Evolutionary conservation across 75 land plant species (phyloP).

Genomic region (Isoetes taiwanensis): DNA sequence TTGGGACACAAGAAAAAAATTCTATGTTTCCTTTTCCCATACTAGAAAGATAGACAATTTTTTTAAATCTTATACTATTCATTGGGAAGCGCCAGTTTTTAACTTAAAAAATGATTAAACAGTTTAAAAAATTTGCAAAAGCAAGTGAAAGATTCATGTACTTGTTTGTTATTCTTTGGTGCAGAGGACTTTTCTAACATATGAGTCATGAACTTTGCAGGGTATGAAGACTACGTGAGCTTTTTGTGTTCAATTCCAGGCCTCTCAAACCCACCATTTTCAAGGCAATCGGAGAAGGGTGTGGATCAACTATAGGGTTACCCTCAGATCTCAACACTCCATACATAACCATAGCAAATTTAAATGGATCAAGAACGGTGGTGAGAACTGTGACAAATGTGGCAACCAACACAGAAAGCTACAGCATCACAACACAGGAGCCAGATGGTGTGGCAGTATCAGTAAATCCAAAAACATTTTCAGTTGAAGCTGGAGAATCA

Average conservation of each 20-base stretch:
- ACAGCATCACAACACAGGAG: conserved; percentile 21
- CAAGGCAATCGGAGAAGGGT: conserved; percentile 30
- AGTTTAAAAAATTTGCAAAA: too few species aligned
- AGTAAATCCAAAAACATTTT: conserved; percentile 43
- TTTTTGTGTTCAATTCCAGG: conserved; percentile 64
- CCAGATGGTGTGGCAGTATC: conserved; percentile 38
- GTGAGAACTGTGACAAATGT: conserved; percentile 66
- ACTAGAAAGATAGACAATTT: too few species aligned
- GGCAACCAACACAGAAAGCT: conserved; percentile 21
- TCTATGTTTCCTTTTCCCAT: too few species aligned
- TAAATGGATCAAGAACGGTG: conserved; percentile 26
- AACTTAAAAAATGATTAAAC: too few species aligned
- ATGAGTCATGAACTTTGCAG: conserved; percentile 19
- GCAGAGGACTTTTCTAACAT: neutral
- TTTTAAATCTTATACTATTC: too few species aligned
- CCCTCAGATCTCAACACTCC: conserved; percentile 66
- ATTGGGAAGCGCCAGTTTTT: too few species aligned
- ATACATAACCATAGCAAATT: conserved; percentile 42
- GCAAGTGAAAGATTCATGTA: too few species aligned
- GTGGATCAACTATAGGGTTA: conserved; percentile 25
- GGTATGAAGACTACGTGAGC: conserved; percentile 55
- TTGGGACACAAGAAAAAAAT: too few species aligned
- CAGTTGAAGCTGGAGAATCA: conserved; percentile 30
- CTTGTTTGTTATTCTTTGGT: neutral
- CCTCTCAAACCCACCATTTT: conserved; percentile 25